Evolutionary conservation across 345 rosid genomes (phyloP), one percentile per base, ranked within the genome.

Genomic region (Populus nigra): DNA sequence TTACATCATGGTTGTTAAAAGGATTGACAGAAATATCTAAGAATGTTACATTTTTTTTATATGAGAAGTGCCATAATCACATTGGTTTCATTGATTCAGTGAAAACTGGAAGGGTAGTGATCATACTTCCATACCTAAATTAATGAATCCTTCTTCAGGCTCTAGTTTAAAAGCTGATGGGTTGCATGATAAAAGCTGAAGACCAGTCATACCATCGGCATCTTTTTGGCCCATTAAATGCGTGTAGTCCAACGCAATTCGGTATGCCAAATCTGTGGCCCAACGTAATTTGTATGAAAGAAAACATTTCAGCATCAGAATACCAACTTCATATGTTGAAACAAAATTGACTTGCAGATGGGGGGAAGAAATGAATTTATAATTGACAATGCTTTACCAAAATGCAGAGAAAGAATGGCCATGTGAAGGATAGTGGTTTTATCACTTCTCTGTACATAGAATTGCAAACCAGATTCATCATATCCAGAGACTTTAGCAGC

Each of bases 371-470:
- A 49, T 49, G 55, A 49, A 49, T 49, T 17, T 17, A 49, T 49
- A 49, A 6, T 17, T 49, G 22, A 49, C 45, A 36, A 36, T 43
- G 33, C 74, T 57, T n/a, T 15, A 73, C 67, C 76, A 12, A 73
- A 73, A 39, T 73, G 50, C 9, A 12, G 76, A 55, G 49, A 73
- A 73, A 73, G 2, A 35, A 73, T 57, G 8, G 67, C 65, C 12
- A 73, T 55, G 38, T 57, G 76, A n/a, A 57, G 76, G 23, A 36
- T 27, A 36, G 47, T 57, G 67, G 76, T 73, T 33, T 73, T 73
- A 31, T 57, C 50, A 73, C 31, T 57, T 73, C 67, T 57, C 45
- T 57, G 66, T 8, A 57, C 33, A 36, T 57, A 57, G 39, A 73
- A 73, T 13, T 18, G 67, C 10, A 18, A 67, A 36, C 22, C n/a